Evolutionary conservation across 495 filamentous ascomycete species (phyloP), one percentile per base, ranked within the genome.

Genomic region (Oleoguttula mirabilis): DNA sequence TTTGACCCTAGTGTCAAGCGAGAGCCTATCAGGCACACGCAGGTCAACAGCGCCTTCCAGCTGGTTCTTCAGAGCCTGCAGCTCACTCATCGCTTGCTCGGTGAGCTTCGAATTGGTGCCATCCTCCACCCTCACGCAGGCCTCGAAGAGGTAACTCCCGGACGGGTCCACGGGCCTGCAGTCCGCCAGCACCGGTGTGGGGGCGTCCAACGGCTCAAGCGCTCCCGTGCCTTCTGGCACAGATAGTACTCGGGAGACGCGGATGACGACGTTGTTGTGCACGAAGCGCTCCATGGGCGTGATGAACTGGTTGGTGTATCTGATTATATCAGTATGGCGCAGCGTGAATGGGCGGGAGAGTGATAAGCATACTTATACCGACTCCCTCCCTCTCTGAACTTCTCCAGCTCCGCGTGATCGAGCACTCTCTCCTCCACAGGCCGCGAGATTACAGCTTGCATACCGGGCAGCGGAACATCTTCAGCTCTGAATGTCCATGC

Each of bases 21-120:
- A 66, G 44, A 82, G 55, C 32, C 80, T 64, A 57, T 84, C 78
- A 3, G 69, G 76, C 37, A 71, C 65, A 39, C 75, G 68, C 41
- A 84, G 60, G 21, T 76, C 75, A 33, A 83, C 73, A 5, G 71
- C 71, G 4, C 78, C 76, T 55, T 71, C 78, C 56, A 84, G 60
- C 43, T 66, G 59, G 50, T 76, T 70, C 47, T 75, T 77, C 45
- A 84, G 64, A 7, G 58, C 63, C 51, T 73, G 66, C 35, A 84
- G 55, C 51, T 80, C 75, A 45, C 71, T 65, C 16, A 68, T 68
- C 4, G 68, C 80, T 4, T 61, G 60, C 33, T 69, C 72, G 56
- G 79, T 36, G 21, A 61, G 55, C 32, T 59, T 60, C 12, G 62
- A 42, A 16, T 51, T 62, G 14, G 39, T 55, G 19, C 52, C 51